phyloP scores from a whole-genome alignment of 1,139 yeast species.

The Pneumocystis sp. region DNA sequence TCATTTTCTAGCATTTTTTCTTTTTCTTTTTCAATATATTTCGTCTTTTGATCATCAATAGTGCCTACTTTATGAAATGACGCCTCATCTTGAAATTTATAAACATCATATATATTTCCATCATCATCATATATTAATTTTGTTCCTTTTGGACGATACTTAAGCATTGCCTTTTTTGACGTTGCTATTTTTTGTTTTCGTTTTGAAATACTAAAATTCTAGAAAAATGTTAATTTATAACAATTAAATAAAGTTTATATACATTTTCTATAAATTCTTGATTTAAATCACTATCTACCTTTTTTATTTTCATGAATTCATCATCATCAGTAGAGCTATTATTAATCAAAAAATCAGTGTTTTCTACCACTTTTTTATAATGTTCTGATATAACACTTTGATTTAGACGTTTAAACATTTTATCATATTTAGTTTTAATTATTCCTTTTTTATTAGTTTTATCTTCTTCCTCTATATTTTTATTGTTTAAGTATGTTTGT shows the following conservation, averaged over 20 bases:
- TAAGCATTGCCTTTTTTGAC: constrained; percentile 64
- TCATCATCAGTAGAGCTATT: constrained; percentile 35
- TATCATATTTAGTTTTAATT: constrained; percentile 76
- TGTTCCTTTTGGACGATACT: constrained; percentile 46
- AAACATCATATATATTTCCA: constrained; percentile 76
- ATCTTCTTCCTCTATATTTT: constrained; percentile 7
- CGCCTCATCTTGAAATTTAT: constrained; percentile 81
- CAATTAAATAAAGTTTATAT: constrained; percentile 12
- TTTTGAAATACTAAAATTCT: constrained; percentile 35
- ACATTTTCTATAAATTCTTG: constrained; percentile 24
- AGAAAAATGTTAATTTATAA: neutral
- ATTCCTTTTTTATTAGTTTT: constrained; percentile 23
- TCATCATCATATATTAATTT: constrained; percentile 86
- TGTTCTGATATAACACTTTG: constrained; percentile 86
- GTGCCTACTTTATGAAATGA: constrained; percentile 69
- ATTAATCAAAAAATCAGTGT: constrained; percentile 22
- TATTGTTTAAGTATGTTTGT: constrained; percentile 18
- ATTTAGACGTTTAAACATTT: constrained; percentile 89
- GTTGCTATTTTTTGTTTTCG: constrained; percentile 79
- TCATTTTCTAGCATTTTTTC: constrained; percentile 59
- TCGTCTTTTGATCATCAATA: constrained; percentile 50
- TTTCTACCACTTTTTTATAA: constrained; percentile 46
- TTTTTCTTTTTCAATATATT: constrained; percentile 52
- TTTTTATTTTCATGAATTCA: constrained; percentile 71
- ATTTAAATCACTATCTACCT: constrained; percentile 50